A percentile compares a stretch with the other conserved stretches of the same genome.
Conservation (phyloP, 2,329 filamentous ascomycete genomes). For the Paradendryphiella salina region DNA sequence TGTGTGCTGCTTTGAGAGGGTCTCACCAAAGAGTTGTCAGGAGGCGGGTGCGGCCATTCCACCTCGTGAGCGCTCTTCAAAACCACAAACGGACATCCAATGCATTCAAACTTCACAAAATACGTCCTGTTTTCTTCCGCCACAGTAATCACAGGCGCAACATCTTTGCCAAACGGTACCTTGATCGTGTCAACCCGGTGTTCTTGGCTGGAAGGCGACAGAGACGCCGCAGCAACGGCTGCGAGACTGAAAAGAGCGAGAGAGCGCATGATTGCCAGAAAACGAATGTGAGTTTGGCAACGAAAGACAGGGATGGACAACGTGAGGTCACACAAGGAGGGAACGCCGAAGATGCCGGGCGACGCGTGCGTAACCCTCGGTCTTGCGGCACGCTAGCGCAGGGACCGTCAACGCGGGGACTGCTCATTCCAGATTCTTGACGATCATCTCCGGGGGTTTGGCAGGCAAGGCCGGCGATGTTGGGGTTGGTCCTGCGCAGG, state of each 20-base stretch:
- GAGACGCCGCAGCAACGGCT: conserved; percentile 11
- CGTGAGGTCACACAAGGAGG: conserved; percentile 6
- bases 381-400: conserved; percentile 20
- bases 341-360: conserved; percentile 5
- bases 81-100: conserved; percentile 32
- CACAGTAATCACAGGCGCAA: conserved; percentile 22
- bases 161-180: neutral
- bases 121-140: conserved; percentile 29
- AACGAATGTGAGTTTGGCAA: conserved; percentile 4
- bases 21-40: conserved; percentile 33
- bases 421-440: neutral
- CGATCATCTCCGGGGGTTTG: neutral
- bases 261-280: conserved; percentile 19
- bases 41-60: conserved; percentile 24
- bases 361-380: conserved; percentile 14
- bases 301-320: conserved; percentile 2
- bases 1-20: too few relatives aligned
- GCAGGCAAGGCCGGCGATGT: too few relatives aligned
- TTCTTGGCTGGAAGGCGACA: conserved; percentile 1
- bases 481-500: too few relatives aligned
- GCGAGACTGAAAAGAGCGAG: conserved; percentile 13
- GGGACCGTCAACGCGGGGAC: conserved; percentile 9
- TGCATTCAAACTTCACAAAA: conserved; percentile 36
- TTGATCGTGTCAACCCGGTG: neutral
- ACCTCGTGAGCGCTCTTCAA: conserved; percentile 6